These are phyloP conservation scores for Cordyceps cicadae DNA, from an alignment of 2,329 filamentous ascomycete genomes.

Conservation along the genomic window DNA sequence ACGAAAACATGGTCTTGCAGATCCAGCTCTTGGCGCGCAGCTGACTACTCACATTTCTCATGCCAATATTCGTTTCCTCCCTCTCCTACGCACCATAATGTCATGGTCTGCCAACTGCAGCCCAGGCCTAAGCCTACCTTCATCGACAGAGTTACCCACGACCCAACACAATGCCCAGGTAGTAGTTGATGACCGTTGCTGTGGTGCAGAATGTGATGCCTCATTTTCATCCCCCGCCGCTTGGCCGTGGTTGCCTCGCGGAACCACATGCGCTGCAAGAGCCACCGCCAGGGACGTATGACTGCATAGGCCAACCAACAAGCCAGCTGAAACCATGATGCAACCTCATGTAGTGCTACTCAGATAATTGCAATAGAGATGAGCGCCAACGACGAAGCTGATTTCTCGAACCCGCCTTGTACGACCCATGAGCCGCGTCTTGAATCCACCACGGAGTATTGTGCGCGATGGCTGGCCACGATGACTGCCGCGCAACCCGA, in stretches of 20 bases:
- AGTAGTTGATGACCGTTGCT: not conserved
- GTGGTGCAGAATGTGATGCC: not conserved
- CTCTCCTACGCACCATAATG: too few species aligned
- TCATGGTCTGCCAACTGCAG: too few species aligned
- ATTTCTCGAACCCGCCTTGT: not conserved
- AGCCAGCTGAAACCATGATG: not conserved
- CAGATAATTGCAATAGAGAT: not conserved
- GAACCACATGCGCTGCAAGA: not conserved
- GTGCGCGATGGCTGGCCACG: conserved; percentile 2
- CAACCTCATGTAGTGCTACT: not conserved
- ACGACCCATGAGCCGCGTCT: not conserved
- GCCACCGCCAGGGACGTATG: not conserved
- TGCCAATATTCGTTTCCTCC: too few species aligned
- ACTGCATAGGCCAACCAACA: not conserved
- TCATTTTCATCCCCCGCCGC: not conserved
- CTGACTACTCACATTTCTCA: too few species aligned
- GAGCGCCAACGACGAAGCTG: not conserved
- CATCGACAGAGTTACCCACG: too few species aligned
- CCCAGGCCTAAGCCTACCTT: too few species aligned
- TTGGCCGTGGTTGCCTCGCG: not conserved
- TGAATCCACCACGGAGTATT: not conserved
- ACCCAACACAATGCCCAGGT: too few species aligned
- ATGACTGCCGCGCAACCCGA: not conserved
- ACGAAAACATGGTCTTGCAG: not conserved
- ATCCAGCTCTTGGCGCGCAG: not conserved